phyloP scores from a whole-genome alignment of 1,284 basidiomycete genomes.

The Moesziomyces aphidis region DNA sequence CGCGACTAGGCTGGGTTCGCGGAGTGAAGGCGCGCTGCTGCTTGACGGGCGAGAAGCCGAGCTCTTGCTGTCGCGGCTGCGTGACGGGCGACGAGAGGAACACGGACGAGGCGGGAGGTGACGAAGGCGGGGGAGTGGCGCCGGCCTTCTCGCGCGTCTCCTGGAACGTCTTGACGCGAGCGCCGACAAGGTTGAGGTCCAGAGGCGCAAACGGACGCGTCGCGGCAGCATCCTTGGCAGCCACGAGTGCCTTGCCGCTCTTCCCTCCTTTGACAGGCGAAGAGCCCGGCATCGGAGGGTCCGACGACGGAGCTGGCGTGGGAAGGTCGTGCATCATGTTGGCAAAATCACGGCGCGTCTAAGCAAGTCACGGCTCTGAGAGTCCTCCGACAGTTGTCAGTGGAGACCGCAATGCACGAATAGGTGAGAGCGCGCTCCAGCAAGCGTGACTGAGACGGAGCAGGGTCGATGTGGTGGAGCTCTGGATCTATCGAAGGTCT shows the following conservation, averaged over 20 bases:
- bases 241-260: conserved; percentile 14
- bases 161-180: conserved; percentile 30
- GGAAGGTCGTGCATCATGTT: conserved; percentile 50
- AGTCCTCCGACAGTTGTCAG: neutral
- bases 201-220: conserved; percentile 36
- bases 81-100: conserved; percentile 33
- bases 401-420: too few species aligned
- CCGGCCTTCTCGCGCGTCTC: conserved; percentile 26
- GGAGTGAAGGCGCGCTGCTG: conserved; percentile 25
- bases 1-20: conserved; percentile 11
- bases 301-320: conserved; percentile 52
- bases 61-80: conserved; percentile 11
- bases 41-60: conserved; percentile 40
- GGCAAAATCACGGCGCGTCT: conserved; percentile 1
- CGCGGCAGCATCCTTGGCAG: conserved; percentile 13
- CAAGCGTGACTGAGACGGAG: neutral
- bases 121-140: conserved; percentile 44
- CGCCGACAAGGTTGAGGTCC: conserved; percentile 35
- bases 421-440: neutral
- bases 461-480: neutral
- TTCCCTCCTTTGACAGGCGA: conserved; percentile 29
- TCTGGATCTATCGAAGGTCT: neutral
- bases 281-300: conserved; percentile 44
- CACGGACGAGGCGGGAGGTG: conserved; percentile 36
- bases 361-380: too few species aligned